These are phyloP conservation scores for Brassica incana DNA, from an alignment of 345 rosid species.

Conservation along the genomic window DNA sequence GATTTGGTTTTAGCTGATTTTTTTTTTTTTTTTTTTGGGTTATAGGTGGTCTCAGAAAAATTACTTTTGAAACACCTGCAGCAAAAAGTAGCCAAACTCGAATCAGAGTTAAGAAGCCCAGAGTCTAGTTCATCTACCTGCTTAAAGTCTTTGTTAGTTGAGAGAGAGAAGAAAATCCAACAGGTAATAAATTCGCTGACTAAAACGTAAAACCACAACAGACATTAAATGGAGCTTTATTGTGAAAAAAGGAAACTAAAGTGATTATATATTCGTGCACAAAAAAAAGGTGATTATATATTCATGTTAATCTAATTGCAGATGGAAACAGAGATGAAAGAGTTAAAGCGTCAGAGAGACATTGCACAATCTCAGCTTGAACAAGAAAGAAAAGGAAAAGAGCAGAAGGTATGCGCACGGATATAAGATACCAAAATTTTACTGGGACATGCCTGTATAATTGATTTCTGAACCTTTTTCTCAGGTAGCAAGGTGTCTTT, in stretches of 20 bases:
- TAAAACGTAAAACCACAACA: slow-evolving; percentile 2
- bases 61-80: slow-evolving; percentile 73
- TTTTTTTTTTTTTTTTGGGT: neutral
- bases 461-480: slow-evolving; percentile 57
- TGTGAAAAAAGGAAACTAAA: neutral
- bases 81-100: slow-evolving; percentile 93
- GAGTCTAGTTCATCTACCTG: slow-evolving; percentile 61
- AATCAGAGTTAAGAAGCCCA: slow-evolving; percentile 82
- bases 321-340: slow-evolving; percentile 90
- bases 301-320: slow-evolving; percentile 39
- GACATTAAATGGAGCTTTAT: neutral
- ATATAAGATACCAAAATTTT: slow-evolving; percentile 4
- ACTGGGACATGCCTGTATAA: slow-evolving; percentile 2
- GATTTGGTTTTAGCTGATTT: slow-evolving; percentile 11
- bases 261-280: neutral
- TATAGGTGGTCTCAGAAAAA: slow-evolving; percentile 80
- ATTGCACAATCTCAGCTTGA: slow-evolving; percentile 77
- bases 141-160: slow-evolving; percentile 57
- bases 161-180: slow-evolving; percentile 75
- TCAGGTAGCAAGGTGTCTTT: slow-evolving; percentile 75
- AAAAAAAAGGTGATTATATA: neutral
- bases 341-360: slow-evolving; percentile 94
- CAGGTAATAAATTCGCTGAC: slow-evolving; percentile 46
- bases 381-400: slow-evolving; percentile 66
- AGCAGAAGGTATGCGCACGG: slow-evolving; percentile 58